Evolutionary conservation across 441 rosid species (phyloP).

Genomic region (Brassica hybrid): DNA sequence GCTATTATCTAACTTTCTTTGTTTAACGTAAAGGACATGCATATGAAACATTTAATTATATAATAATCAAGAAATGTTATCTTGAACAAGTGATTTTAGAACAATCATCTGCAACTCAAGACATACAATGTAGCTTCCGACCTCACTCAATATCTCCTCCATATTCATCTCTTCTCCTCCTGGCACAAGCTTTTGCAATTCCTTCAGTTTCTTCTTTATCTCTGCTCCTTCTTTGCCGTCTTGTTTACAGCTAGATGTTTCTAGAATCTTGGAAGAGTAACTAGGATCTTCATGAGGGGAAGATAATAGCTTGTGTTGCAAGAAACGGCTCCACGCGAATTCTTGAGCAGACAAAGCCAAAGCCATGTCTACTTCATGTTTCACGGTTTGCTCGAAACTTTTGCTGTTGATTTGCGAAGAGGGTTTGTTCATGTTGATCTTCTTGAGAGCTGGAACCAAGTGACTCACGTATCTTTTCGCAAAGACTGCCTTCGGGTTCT

Average conservation of each 20-base stretch:
- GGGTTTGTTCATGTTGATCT: neutral
- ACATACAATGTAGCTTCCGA: conserved; percentile 6
- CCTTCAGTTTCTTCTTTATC: neutral
- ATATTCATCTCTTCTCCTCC: conserved; percentile 8
- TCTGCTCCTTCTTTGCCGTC: neutral
- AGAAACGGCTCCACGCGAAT: conserved; percentile 1
- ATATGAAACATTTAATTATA: conserved; percentile 1
- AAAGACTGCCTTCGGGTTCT: conserved; percentile 3
- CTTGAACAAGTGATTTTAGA: conserved; percentile 1
- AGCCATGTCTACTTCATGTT: conserved; percentile 10
- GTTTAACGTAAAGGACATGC: neutral
- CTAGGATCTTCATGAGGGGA: conserved; percentile 5
- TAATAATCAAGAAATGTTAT: neutral
- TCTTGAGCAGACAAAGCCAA: conserved; percentile 3
- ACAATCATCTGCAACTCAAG: conserved; percentile 10
- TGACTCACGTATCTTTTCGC: neutral
- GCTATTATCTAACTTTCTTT: neutral
- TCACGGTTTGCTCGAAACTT: neutral
- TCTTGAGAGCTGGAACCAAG: neutral
- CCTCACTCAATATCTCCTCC: neutral
- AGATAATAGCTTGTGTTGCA: neutral
- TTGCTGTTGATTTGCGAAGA: neutral
- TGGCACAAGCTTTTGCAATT: conserved; percentile 3
- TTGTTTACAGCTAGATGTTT: neutral
- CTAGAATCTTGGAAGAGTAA: neutral